Evolutionary conservation across 345 rosid species (phyloP).

Genomic region (Pistacia vera): DNA sequence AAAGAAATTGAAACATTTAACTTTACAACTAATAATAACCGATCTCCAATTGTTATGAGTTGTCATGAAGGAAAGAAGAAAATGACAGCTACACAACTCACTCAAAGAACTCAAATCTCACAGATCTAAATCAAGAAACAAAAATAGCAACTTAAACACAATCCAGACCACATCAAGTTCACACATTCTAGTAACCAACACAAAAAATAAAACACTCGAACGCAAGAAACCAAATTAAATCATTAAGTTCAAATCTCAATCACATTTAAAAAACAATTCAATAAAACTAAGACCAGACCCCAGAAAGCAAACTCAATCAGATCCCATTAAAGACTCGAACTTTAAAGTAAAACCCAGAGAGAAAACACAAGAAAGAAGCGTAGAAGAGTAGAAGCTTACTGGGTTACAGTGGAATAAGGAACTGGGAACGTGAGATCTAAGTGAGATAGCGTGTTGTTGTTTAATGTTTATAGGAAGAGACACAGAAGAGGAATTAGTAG

Average conservation of each 20-base stretch:
- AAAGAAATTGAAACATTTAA: background rate
- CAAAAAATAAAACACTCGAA: background rate
- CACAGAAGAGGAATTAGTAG: slow-evolving; percentile 3
- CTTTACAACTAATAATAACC: background rate
- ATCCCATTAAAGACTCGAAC: slow-evolving; percentile 3
- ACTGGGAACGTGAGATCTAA: slow-evolving; percentile 22
- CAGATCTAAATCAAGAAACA: slow-evolving; percentile 11
- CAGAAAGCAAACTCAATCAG: slow-evolving; percentile 6
- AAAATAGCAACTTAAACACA: background rate
- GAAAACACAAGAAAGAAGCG: background rate
- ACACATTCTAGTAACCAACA: background rate
- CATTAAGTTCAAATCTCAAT: background rate
- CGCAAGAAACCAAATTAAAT: background rate
- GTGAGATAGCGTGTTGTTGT: background rate
- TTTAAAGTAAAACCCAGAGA: slow-evolving; percentile 8
- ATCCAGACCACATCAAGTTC: slow-evolving; percentile 7
- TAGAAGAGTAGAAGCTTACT: slow-evolving; percentile 3
- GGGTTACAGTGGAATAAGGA: background rate
- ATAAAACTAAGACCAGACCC: slow-evolving; percentile 4
- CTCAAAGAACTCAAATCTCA: slow-evolving; percentile 1
- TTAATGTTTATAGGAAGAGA: background rate
- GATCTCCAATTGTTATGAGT: background rate
- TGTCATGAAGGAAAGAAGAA: background rate
- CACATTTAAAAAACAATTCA: background rate
- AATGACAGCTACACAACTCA: background rate